These are phyloP conservation scores for Pythium aphanidermatum DNA, from an alignment of 352 stramenopile species.

Conservation along the genomic window DNA sequence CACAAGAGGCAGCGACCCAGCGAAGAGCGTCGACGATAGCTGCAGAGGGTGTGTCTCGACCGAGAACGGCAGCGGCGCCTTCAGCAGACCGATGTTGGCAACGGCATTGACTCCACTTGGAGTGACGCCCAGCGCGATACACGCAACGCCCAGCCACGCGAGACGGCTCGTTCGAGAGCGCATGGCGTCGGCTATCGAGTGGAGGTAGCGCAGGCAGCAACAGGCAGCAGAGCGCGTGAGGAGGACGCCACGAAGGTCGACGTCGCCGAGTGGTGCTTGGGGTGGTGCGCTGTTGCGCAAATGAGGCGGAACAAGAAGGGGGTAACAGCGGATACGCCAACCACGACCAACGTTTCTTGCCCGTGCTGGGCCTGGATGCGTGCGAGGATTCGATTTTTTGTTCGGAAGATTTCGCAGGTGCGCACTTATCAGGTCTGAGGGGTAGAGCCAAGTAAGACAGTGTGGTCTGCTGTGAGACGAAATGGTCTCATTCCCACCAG, in stretches of 20 bases:
- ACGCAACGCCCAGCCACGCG: conserved; percentile 12
- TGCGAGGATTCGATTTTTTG: neutral
- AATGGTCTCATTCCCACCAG: too few relatives aligned
- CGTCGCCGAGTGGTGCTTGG: too few relatives aligned
- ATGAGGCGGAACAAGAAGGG: neutral
- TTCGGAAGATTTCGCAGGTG: too few relatives aligned
- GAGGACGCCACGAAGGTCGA: too few relatives aligned
- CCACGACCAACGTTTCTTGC: neutral
- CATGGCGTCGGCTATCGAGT: too few relatives aligned
- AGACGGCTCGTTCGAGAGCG: conserved; percentile 2
- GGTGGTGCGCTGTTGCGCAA: too few relatives aligned
- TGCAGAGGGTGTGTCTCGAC: conserved; percentile 43
- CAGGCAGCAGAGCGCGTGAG: too few relatives aligned
- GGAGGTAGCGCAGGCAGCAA: too few relatives aligned
- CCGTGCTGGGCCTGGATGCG: too few relatives aligned
- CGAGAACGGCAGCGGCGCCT: conserved; percentile 39
- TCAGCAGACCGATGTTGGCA: conserved; percentile 14
- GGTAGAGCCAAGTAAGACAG: too few relatives aligned
- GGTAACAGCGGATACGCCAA: neutral
- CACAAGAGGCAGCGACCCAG: conserved; percentile 27
- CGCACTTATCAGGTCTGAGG: too few relatives aligned
- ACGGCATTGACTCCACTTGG: conserved; percentile 1
- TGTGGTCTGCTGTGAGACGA: too few relatives aligned
- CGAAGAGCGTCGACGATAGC: conserved; percentile 45
- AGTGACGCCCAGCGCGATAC: conserved; percentile 2